Conservation (phyloP, 2,329 filamentous ascomycete species). For the Aspergillus sp. region DNA sequence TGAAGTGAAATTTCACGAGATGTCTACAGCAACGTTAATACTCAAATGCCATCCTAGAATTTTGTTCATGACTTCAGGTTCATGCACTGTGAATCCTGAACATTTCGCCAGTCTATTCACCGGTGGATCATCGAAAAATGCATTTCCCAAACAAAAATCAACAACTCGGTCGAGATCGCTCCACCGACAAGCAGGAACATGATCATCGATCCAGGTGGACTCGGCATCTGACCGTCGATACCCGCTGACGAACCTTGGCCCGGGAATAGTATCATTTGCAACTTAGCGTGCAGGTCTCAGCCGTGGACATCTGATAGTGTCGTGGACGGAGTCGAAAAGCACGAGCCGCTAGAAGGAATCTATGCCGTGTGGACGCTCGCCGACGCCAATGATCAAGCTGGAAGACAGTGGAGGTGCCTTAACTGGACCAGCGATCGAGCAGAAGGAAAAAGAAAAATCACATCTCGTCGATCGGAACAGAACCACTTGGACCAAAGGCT, state of each 20-base stretch:
- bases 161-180: not conserved
- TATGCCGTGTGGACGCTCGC: not conserved
- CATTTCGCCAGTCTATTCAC: too few relatives aligned
- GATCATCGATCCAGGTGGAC: not conserved
- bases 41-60: too few relatives aligned
- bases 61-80: too few relatives aligned
- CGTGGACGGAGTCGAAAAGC: not conserved
- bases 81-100: too few relatives aligned
- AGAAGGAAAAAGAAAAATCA: not conserved
- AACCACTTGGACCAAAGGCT: not conserved
- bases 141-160: not conserved
- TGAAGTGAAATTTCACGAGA: too few relatives aligned
- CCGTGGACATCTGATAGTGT: not conserved
- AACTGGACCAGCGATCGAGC: not conserved
- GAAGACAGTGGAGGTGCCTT: not conserved
- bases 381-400: not conserved
- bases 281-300: not conserved
- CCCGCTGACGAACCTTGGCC: not conserved
- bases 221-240: not conserved
- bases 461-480: not conserved
- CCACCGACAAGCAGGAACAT: not conserved
- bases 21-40: too few relatives aligned
- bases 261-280: not conserved
- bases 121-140: not conserved
- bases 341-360: not conserved